Evolutionary conservation across 768 basidiomycete genomes (phyloP).

Genomic region (Hericium alpestre): DNA sequence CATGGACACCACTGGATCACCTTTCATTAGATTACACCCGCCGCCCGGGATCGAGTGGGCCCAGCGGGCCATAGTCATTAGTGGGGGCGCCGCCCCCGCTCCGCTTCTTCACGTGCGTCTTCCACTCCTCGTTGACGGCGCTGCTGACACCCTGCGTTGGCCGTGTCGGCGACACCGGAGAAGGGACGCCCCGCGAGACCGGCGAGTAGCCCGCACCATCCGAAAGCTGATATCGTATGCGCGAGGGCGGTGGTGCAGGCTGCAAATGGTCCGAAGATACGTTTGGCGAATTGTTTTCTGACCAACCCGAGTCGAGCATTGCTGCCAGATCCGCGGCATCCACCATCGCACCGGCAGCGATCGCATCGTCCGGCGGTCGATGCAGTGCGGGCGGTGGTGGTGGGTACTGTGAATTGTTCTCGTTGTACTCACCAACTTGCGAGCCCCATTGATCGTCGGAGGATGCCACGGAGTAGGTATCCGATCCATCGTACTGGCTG

Average conservation of each 20-base stretch:
- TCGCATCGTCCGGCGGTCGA: constrained; percentile 27
- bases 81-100: constrained; percentile 25
- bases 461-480: constrained; percentile 69
- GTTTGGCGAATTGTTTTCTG: constrained; percentile 52
- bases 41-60: constrained; percentile 27
- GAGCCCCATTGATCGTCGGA: constrained; percentile 93
- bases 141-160: constrained; percentile 25
- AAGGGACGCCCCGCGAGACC: constrained; percentile 8
- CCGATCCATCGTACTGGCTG: constrained; percentile 65
- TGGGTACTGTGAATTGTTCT: constrained; percentile 65
- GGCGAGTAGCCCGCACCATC: constrained; percentile 22
- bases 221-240: constrained; percentile 49
- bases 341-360: constrained; percentile 34
- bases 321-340: constrained; percentile 76
- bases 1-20: constrained; percentile 2
- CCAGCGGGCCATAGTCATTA: constrained; percentile 38
- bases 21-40: not conserved
- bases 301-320: constrained; percentile 87
- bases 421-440: constrained; percentile 94
- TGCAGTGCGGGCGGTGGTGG: constrained; percentile 75
- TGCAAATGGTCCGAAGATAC: constrained; percentile 20
- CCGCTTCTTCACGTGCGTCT: constrained; percentile 31
- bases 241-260: constrained; percentile 20
- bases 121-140: constrained; percentile 25
- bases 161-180: constrained; percentile 23